A percentile compares a stretch with the other conserved stretches of the same genome.
These are phyloP conservation scores for Mimosa bimucronata DNA, from an alignment of 306 rosid genomes.

Conservation along the genomic window DNA sequence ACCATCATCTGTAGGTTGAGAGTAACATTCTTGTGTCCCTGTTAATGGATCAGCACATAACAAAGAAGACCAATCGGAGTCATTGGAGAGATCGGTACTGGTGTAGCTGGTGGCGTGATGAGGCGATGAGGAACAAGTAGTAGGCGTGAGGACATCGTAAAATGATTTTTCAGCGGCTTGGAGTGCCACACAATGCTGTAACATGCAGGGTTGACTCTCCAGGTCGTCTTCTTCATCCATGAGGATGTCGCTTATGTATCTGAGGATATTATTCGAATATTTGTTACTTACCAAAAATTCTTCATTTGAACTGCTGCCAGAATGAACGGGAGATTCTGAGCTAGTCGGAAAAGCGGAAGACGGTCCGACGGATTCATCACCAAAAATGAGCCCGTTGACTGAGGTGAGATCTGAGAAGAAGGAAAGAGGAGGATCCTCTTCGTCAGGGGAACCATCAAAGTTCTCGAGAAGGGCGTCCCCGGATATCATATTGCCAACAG, in stretches of 20 bases:
- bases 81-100: constrained; percentile 36
- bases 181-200: constrained; percentile 75
- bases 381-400: constrained; percentile 36
- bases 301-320: constrained; percentile 43
- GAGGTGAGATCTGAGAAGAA: constrained; percentile 32
- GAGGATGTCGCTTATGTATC: constrained; percentile 73
- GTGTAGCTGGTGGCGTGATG: constrained; percentile 30
- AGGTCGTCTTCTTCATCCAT: constrained; percentile 80
- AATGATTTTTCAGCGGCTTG: constrained; percentile 87
- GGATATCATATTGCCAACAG: constrained; percentile 28
- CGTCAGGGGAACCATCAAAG: constrained; percentile 32
- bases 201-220: constrained; percentile 72
- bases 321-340: constrained; percentile 23
- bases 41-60: constrained; percentile 30
- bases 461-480: constrained; percentile 48
- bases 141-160: constrained; percentile 63
- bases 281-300: constrained; percentile 46
- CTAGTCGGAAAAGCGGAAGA: constrained; percentile 21
- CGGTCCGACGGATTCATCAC: constrained; percentile 18
- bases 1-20: background rate
- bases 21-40: constrained; percentile 12
- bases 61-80: constrained; percentile 20
- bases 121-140: background rate
- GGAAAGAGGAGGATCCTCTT: constrained; percentile 29
- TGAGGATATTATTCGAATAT: constrained; percentile 53